phyloP scores from a whole-genome alignment of 257 asterid species.

The Verbascum thapsus region DNA sequence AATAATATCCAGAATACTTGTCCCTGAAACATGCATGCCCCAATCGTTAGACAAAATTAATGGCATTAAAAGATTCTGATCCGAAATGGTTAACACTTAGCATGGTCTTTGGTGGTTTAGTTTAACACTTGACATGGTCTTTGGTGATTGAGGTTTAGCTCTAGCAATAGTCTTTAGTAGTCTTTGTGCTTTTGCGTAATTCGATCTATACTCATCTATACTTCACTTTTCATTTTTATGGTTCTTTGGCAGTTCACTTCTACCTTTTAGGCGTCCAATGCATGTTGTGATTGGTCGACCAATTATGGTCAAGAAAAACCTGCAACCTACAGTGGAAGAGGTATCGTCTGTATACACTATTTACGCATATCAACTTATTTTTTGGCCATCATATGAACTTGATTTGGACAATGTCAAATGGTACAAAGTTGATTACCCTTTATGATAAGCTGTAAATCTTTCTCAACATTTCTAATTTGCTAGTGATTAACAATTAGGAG shows the following conservation, averaged over 20 bases:
- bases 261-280: slow-evolving; percentile 77
- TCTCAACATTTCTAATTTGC: neutral
- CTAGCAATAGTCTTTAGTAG: no score
- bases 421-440: neutral
- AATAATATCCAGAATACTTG: no score
- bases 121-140: no score
- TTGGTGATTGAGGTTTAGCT: no score
- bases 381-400: no score
- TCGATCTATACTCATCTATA: neutral
- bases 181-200: no score
- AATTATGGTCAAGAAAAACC: slow-evolving; percentile 58
- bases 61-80: no score
- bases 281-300: slow-evolving; percentile 97
- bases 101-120: no score
- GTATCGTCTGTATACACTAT: slow-evolving; percentile 36
- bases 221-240: neutral
- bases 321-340: slow-evolving; percentile 81
- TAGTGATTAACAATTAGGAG: slow-evolving; percentile 7
- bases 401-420: neutral
- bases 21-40: no score
- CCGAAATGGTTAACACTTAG: no score
- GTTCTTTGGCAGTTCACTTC: slow-evolving; percentile 67
- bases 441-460: neutral
- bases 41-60: no score
- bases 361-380: neutral